Conservation (phyloP, 2,329 filamentous ascomycete genomes). For the Setomelanomma holmii region DNA sequence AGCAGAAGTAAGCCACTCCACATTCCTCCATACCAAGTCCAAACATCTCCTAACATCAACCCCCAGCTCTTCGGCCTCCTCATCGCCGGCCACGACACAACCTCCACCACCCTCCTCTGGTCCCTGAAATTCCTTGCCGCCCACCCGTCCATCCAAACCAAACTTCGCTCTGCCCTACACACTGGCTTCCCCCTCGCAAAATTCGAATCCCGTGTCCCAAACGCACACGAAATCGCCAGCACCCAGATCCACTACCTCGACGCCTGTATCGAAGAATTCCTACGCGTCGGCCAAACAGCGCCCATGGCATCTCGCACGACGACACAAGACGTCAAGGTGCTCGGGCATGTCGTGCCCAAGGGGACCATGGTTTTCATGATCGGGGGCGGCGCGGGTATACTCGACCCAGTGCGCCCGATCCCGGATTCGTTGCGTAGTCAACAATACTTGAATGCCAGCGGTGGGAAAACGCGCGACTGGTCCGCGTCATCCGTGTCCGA, state of each 20-base stretch:
- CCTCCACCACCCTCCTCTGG: constrained; percentile 52
- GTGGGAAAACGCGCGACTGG: constrained; percentile 31
- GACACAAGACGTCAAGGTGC: constrained; percentile 48
- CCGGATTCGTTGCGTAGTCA: constrained; percentile 39
- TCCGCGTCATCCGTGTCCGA: no score
- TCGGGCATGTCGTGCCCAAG: constrained; percentile 52
- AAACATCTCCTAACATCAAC: not conserved
- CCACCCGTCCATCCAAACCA: constrained; percentile 44
- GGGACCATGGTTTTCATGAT: constrained; percentile 47
- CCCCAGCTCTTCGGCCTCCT: constrained; percentile 45
- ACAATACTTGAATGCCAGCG: constrained; percentile 33
- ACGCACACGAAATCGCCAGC: constrained; percentile 40
- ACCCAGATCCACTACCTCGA: constrained; percentile 52
- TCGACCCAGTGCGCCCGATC: constrained; percentile 18
- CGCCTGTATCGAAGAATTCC: constrained; percentile 51
- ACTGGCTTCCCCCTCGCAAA: constrained; percentile 29
- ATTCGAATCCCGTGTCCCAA: constrained; percentile 28
- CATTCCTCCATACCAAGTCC: not conserved
- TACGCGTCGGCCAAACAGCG: constrained; percentile 42
- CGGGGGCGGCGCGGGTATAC: constrained; percentile 19
- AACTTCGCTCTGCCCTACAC: constrained; percentile 42
- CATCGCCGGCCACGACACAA: constrained; percentile 57
- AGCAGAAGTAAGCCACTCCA: constrained; percentile 10
- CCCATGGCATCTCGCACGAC: constrained; percentile 37
- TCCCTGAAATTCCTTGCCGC: constrained; percentile 50